Percentiles rank a stretch among this genome's conserved stretches.
Conservation (phyloP, 306 rosid species). For the Senna siamea region DNA sequence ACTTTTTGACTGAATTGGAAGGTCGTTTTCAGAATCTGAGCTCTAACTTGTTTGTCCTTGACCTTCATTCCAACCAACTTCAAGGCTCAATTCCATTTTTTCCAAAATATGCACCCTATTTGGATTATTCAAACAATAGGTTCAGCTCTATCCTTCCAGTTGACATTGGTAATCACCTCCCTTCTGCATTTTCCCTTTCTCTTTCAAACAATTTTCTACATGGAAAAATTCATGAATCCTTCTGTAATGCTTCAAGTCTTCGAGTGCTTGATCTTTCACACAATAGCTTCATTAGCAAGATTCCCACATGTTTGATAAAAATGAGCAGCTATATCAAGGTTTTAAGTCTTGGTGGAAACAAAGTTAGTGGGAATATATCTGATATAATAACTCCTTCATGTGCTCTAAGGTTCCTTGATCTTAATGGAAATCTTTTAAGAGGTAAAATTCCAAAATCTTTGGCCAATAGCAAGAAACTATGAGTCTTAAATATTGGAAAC, state of each 20-base stretch:
- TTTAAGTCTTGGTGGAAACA: no score
- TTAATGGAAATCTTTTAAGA: conserved; percentile 6
- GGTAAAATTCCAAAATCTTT: not conserved
- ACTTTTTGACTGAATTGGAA: not conserved
- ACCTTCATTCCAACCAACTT: not conserved
- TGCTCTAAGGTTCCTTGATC: conserved; percentile 17
- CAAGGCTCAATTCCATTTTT: not conserved
- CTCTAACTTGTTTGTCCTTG: no score
- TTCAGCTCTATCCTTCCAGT: conserved; percentile 33
- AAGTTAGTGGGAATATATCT: no score
- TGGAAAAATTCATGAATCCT: not conserved
- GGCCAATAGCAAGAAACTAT: not conserved
- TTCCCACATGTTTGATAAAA: conserved; percentile 16
- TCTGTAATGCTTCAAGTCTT: conserved; percentile 24
- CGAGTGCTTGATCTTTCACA: conserved; percentile 7
- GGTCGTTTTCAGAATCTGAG: not conserved
- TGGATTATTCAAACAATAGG: not conserved
- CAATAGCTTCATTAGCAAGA: not conserved
- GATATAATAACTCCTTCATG: no score
- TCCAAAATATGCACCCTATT: not conserved
- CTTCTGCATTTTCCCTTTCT: accelerated
- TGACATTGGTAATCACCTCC: conserved; percentile 5
- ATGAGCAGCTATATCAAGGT: not conserved
- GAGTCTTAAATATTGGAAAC: not conserved
- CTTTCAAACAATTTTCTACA: conserved; percentile 16